Evolutionary conservation across 345 rosid species (phyloP), one percentile per base, ranked within the genome.

Genomic region (Viola odorata): DNA sequence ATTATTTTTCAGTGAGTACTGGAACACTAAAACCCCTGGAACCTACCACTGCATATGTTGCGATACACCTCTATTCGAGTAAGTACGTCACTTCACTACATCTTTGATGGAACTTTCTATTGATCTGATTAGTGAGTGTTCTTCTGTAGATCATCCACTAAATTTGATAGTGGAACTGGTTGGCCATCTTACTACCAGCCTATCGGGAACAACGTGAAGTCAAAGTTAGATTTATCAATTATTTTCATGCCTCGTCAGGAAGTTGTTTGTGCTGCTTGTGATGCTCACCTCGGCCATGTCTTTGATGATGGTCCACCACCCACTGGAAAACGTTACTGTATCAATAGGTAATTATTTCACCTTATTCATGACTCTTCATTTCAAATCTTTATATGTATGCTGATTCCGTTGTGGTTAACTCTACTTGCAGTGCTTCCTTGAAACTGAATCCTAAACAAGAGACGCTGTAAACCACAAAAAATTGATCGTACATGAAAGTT

Each of bases 141-240:
- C 37, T 66, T 0, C 57, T 76, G 61, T 75, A 92, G 96, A 50
- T 92, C 98, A 54, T 76, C 88, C 1, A 85, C 98, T 38, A 92
- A 92, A 78, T 92, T 87, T 50, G 96, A 92, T n/a, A 89, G 96
- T 36, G 98, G 98, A 77, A 92, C 96, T 6, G 96, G 98, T 4
- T 92, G 98, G 96, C 98, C 98, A 13, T 87, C 96, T 16, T 89
- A 82, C 73, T 85, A 84, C 72, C 73, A 85, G 70, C 91, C 96
- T 12, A 60, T 84, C 4, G 96, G 79, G 41, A 70, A 74, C 69
- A 87, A 87, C 50, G 94, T 81, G 59, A 83, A 84, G 69, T 81
- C 91, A 5, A 83, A 85, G 70, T 61, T 83, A 63, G 98, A 89
- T 75, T 75, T 80, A 39, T 89, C 96, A 0, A 75, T 89, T 13